Conservation (phyloP, 78 protist species). For the Dictyostelium firmibasis region DNA sequence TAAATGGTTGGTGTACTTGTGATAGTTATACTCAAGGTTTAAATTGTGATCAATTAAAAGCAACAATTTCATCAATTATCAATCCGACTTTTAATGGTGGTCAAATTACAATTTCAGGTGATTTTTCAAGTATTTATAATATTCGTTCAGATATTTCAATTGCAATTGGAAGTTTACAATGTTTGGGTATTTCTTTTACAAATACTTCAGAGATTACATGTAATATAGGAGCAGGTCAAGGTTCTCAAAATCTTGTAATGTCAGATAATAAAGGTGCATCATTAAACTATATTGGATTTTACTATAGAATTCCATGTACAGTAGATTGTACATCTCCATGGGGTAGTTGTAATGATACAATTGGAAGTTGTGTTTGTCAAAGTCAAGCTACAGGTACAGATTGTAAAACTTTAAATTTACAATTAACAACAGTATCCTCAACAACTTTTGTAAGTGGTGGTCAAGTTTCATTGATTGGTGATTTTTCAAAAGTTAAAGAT, state of each 20-base stretch:
- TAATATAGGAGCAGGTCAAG: neutral
- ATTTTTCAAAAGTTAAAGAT: neutral
- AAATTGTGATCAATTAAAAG: neutral
- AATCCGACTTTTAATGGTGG: neutral
- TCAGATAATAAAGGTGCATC: neutral
- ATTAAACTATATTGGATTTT: neutral
- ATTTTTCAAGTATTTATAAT: neutral
- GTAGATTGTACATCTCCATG: neutral
- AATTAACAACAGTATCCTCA: neutral
- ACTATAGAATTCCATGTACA: neutral
- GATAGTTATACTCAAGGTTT: neutral
- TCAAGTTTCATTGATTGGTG: neutral
- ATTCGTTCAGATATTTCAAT: neutral
- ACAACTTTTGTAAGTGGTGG: neutral
- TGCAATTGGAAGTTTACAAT: neutral
- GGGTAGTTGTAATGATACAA: neutral
- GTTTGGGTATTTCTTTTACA: neutral
- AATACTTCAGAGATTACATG: neutral
- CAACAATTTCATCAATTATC: neutral
- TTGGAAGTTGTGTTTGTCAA: neutral
- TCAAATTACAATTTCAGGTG: neutral
- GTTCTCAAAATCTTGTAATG: neutral
- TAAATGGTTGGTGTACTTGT: neutral
- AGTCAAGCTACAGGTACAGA: neutral
- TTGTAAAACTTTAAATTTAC: neutral